Evolutionary conservation across 257 asterid genomes (phyloP).

Genomic region (Ajuga chamaepitys): DNA sequence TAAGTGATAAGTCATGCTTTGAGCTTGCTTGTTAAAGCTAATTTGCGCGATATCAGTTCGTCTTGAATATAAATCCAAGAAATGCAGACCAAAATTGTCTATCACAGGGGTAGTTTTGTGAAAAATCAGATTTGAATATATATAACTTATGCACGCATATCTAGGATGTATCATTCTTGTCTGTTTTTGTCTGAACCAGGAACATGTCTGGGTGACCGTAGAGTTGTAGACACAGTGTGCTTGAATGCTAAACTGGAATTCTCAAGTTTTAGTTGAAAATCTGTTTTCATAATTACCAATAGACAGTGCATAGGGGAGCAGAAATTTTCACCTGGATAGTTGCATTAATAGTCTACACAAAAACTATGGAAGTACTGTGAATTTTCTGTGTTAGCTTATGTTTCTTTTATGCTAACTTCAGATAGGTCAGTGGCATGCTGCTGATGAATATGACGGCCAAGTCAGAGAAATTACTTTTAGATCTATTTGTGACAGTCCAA

Average conservation of each 20-base stretch:
- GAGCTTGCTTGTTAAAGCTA: neutral
- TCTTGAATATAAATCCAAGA: neutral
- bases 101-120: neutral
- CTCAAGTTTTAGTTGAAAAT: neutral
- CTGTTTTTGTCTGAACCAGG: neutral
- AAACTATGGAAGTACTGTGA: neutral
- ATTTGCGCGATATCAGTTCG: neutral
- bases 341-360: neutral
- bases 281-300: neutral
- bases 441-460: constrained; percentile 92
- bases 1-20: neutral
- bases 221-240: neutral
- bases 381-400: constrained; percentile 6
- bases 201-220: no score
- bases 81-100: neutral
- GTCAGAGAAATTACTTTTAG: constrained; percentile 88
- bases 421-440: constrained; percentile 96
- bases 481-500: constrained; percentile 90
- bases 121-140: neutral
- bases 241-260: neutral
- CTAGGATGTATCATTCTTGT: neutral
- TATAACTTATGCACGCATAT: neutral
- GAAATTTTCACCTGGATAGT: neutral
- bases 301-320: neutral
- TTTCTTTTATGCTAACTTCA: constrained; percentile 25